phyloP scores from a whole-genome alignment of 257 asterid genomes.

The Ilex aquifolium region DNA sequence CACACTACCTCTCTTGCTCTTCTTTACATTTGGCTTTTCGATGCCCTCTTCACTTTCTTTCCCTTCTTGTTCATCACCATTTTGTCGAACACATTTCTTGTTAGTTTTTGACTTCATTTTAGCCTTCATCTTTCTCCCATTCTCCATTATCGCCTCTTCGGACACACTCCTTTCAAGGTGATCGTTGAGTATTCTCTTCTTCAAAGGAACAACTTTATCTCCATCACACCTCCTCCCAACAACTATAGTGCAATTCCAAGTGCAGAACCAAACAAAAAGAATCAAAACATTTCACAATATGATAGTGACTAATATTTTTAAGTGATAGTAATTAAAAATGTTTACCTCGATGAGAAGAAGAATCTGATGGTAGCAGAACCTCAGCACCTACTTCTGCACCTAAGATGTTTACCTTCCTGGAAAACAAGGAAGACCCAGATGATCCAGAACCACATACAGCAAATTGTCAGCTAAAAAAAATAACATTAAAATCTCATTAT shows the following conservation, averaged over 20 bases:
- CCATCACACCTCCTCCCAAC: constrained; percentile 26
- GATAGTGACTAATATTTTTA: no score
- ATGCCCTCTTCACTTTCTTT: neutral
- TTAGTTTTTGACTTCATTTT: constrained; percentile 55
- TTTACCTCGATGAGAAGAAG: no score
- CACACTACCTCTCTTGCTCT: constrained; percentile 43
- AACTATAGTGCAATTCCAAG: neutral
- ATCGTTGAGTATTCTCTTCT: constrained; percentile 48
- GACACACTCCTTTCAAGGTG: constrained; percentile 13
- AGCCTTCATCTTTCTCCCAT: neutral
- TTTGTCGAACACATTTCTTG: constrained; percentile 33
- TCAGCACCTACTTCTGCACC: no score
- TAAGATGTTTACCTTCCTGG: no score
- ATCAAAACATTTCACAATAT: no score
- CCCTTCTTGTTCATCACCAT: constrained; percentile 6
- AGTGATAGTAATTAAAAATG: no score
- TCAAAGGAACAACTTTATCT: constrained; percentile 40
- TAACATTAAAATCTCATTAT: no score
- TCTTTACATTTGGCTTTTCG: constrained; percentile 15
- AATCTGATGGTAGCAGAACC: no score
- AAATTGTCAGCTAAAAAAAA: no score
- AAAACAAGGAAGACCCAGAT: no score
- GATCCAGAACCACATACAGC: no score
- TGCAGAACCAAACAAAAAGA: no score
- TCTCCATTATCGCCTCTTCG: constrained; percentile 4